Base-by-base conservation (phyloP, 805 yeast genomes). In the Candida cerambycidarum region DNA sequence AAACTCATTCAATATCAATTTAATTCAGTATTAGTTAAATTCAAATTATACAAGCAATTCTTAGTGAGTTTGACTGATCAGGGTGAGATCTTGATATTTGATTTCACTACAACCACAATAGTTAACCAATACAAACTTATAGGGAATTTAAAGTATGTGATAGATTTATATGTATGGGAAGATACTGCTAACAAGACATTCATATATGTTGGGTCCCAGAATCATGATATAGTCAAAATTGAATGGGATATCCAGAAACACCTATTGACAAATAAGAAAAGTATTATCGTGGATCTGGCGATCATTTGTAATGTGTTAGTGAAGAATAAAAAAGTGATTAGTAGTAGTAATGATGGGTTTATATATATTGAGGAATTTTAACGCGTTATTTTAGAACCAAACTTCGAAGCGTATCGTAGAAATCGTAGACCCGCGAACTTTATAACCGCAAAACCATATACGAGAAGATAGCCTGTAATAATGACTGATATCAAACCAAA, bases 1-100 rank as follows among this genome's bases (percentile, higher is more conserved):
- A 38, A 52, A 25, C 17, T 54, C 5, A 19, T 41, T 4, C 34
- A 43, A 10, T 48, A 52, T 32, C 24, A 36, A 6, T 43, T 50
- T 16, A 35, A 43, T 2, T 32, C 28, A 5, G 29, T 42, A 7
- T 40, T 52, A 4, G 39, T 48, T 5, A 43, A 41, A 13, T 49
- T 49, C 28, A 41, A 37, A 14, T 24, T 35, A 15, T 12, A 27
- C 11, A 17, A 35, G 4, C 31, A 41, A 4, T 30, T 33, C 10
- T 14, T 42, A 3, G 25, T 45, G 8, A 40, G 39, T 10, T 27
- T 45, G 10, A 35, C 30, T 1, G 46, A 48, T 29, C 31, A 28
- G 12, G 46, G 48, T 7, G 47, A 43, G 5, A 15, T 46, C 2
- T 19, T 43, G 17, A 34, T 45, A n/a, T 37, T 40, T 12, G 40